Evolutionary conservation across 2,329 filamentous ascomycete genomes (phyloP).

Genomic region (Penicillium griseofulvum): DNA sequence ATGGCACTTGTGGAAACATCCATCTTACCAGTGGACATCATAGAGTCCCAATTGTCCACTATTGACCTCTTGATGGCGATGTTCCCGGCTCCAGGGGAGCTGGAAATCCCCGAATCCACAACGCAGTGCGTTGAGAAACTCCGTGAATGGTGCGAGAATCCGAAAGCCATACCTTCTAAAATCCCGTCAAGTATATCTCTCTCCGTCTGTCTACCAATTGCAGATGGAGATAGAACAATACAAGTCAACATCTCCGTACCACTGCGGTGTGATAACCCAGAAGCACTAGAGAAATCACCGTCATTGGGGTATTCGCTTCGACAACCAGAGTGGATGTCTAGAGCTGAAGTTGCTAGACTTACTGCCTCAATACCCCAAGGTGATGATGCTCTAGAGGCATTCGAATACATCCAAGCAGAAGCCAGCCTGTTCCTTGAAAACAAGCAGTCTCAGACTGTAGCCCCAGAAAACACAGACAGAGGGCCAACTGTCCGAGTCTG

Average conservation of each 20-base stretch:
- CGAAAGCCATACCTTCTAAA: conserved; percentile 6
- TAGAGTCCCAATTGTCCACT: conserved; percentile 50
- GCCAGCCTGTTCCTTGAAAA: conserved; percentile 31
- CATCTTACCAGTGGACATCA: conserved; percentile 44
- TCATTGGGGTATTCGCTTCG: conserved; percentile 38
- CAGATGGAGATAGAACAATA: conserved; percentile 23
- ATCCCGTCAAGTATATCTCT: conserved; percentile 25
- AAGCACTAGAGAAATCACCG: conserved; percentile 23
- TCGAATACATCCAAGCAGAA: conserved; percentile 47
- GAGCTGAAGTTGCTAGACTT: conserved; percentile 45
- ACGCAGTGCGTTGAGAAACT: conserved; percentile 26
- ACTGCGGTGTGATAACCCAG: conserved; percentile 16
- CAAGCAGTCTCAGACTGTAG: conserved; percentile 6
- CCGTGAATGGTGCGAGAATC: conserved; percentile 28
- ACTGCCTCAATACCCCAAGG: conserved; percentile 41
- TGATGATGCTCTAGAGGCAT: conserved; percentile 46
- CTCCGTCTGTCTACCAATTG: conserved; percentile 25
- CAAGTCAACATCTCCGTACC: conserved; percentile 32
- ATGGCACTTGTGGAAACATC: conserved; percentile 15
- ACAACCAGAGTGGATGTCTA: conserved; percentile 55
- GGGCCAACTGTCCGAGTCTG: conserved; percentile 52
- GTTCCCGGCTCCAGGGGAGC: conserved; percentile 45
- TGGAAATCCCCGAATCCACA: conserved; percentile 43
- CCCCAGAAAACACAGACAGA: not conserved
- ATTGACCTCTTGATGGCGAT: conserved; percentile 55